A percentile compares a stretch with the other conserved stretches of the same genome.
Evolutionary conservation across 2,329 filamentous ascomycete species (phyloP).

Genomic region (Aureobasidium subglaciale): DNA sequence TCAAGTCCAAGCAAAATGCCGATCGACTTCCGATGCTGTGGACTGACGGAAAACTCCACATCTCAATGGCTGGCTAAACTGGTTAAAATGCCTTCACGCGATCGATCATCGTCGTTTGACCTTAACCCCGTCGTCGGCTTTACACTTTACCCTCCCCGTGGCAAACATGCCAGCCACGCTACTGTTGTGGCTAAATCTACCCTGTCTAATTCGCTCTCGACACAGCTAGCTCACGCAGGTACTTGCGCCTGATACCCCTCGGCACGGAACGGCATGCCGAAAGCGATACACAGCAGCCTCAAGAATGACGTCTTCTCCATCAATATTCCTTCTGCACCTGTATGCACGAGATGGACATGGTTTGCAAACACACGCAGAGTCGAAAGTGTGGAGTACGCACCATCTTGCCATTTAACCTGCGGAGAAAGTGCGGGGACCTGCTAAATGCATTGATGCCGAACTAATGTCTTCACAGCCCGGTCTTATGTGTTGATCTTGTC

Average conservation of each 20-base stretch:
- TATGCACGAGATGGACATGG: constrained; percentile 6
- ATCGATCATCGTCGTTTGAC: constrained; percentile 4
- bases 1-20: constrained; percentile 2
- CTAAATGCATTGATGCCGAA: not conserved
- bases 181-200: constrained; percentile 11
- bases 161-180: constrained; percentile 1
- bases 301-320: constrained; percentile 1
- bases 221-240: constrained; percentile 5
- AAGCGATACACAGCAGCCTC: not conserved
- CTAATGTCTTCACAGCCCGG: not conserved
- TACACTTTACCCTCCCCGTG: constrained; percentile 9
- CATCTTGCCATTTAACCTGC: constrained; percentile 7
- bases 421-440: constrained; percentile 14
- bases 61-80: constrained; percentile 10
- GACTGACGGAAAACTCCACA: not conserved
- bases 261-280: constrained; percentile 4
- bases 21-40: not conserved
- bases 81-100: constrained; percentile 2
- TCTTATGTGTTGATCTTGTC: constrained; percentile 7
- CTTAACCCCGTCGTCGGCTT: not conserved
- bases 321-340: not conserved
- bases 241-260: constrained; percentile 2
- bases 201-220: not conserved
- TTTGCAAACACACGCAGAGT: not conserved
- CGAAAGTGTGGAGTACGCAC: not conserved